phyloP scores from a whole-genome alignment of 345 rosid species.

The Anacardium occidentale region DNA sequence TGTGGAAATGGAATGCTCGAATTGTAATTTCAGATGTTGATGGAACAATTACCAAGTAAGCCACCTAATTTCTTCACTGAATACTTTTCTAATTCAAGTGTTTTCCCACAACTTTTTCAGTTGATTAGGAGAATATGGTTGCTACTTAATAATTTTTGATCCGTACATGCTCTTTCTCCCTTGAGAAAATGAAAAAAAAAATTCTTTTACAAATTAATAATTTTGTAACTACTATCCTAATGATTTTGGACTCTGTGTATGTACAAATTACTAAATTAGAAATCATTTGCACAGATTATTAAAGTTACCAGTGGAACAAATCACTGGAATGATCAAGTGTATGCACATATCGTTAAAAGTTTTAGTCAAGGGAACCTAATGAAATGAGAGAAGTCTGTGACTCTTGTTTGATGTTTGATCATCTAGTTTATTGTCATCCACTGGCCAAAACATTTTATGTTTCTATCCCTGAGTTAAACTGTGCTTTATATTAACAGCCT shows the following conservation, averaged over 20 bases:
- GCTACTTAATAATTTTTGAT: not conserved
- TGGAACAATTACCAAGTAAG: conserved; percentile 93
- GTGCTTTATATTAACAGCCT: not conserved
- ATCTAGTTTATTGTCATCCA: conserved; percentile 1
- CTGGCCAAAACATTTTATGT: not conserved
- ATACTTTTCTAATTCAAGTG: not conserved
- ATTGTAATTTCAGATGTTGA: conserved; percentile 96
- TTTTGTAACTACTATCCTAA: not conserved
- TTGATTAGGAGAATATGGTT: not conserved
- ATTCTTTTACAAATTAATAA: no score
- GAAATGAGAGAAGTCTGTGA: not conserved
- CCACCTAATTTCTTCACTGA: not conserved
- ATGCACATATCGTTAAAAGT: not conserved
- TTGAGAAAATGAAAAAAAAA: no score
- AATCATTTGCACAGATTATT: not conserved
- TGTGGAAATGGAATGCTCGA: conserved; percentile 91
- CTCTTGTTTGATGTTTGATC: conserved; percentile 1
- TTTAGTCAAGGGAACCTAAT: not conserved
- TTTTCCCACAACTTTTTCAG: not conserved
- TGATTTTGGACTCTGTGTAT: not conserved
- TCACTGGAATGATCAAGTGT: not conserved
- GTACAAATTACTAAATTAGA: not conserved
- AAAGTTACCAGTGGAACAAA: not conserved
- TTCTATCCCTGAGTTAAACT: not conserved
- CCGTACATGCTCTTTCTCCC: no score